A percentile compares a stretch with the other conserved stretches of the same genome.
Evolutionary conservation across 2,329 filamentous ascomycete species (phyloP).

Genomic region (Pleurostoma richardsiae): DNA sequence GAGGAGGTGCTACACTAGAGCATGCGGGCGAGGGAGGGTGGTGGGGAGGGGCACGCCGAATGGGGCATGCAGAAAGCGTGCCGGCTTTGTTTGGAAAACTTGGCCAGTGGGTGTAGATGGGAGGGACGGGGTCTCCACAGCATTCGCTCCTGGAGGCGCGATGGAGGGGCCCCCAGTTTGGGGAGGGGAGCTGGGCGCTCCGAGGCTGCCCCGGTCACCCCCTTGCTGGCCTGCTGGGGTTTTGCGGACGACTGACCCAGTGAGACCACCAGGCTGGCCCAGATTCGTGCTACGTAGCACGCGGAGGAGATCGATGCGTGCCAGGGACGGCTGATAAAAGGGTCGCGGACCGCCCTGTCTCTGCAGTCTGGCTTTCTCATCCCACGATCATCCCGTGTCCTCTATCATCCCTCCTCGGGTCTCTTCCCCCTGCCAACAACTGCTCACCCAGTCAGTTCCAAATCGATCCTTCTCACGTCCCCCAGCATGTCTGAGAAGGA

Average conservation of each 20-base stretch:
- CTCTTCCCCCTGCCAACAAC: not conserved
- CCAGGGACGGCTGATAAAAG: not conserved
- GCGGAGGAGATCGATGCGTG: not conserved
- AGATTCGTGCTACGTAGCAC: not conserved
- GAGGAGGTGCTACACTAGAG: not conserved
- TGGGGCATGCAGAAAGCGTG: too few species aligned
- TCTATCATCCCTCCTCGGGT: not conserved
- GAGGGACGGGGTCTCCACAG: too few species aligned
- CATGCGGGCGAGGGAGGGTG: not conserved
- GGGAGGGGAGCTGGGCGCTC: not conserved
- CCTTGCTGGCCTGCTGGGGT: too few species aligned
- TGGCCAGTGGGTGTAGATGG: too few species aligned
- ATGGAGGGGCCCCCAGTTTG: not conserved
- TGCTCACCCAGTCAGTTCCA: too few species aligned
- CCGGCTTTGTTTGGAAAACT: too few species aligned
- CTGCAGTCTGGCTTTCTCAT: too few species aligned
- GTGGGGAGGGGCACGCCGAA: not conserved
- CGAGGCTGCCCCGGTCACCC: too few species aligned
- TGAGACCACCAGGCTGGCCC: not conserved
- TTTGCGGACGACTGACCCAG: not conserved
- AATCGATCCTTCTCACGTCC: not conserved
- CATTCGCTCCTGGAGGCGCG: not conserved
- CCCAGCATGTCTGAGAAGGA: slow-evolving; percentile 7
- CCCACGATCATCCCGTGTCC: not conserved
- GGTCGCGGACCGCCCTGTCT: not conserved